phyloP scores from a whole-genome alignment of 176 grass and related monocot species.

The Chrysopogon serrulatus region DNA sequence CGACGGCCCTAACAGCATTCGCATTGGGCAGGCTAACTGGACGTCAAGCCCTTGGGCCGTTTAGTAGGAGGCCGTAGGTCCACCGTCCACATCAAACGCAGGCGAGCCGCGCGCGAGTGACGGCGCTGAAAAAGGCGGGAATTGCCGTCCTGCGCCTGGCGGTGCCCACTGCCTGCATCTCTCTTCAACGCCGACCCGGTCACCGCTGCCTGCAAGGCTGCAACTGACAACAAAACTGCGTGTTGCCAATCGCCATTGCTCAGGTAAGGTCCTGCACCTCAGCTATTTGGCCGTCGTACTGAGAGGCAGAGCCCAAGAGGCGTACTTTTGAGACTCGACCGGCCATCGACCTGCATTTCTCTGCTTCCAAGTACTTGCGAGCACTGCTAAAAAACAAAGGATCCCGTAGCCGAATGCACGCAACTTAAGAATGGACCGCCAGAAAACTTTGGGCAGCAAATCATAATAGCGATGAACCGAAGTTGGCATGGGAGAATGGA shows the following conservation, averaged over 20 bases:
- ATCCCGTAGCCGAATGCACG: not conserved
- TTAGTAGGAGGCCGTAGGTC: not conserved
- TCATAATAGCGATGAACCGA: not conserved
- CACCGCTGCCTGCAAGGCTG: too few relatives aligned
- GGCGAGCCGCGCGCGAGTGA: too few relatives aligned
- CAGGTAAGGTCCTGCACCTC: not conserved
- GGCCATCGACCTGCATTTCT: not conserved
- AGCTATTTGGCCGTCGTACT: not conserved
- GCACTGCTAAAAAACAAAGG: not conserved
- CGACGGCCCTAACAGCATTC: too few relatives aligned
- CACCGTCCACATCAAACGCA: not conserved
- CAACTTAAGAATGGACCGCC: not conserved
- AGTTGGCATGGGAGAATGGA: not conserved
- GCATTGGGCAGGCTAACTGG: too few relatives aligned
- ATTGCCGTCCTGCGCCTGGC: not conserved
- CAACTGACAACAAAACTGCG: not conserved
- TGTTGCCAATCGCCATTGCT: not conserved
- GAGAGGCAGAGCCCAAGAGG: not conserved
- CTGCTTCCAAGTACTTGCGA: not conserved
- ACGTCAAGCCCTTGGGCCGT: too few relatives aligned
- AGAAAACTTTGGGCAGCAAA: not conserved
- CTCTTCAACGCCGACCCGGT: too few relatives aligned
- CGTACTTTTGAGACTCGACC: not conserved
- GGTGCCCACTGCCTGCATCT: too few relatives aligned
- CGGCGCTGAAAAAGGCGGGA: not conserved